These are phyloP conservation scores for Turnera subulata DNA, from an alignment of 345 rosid species.

Conservation along the genomic window DNA sequence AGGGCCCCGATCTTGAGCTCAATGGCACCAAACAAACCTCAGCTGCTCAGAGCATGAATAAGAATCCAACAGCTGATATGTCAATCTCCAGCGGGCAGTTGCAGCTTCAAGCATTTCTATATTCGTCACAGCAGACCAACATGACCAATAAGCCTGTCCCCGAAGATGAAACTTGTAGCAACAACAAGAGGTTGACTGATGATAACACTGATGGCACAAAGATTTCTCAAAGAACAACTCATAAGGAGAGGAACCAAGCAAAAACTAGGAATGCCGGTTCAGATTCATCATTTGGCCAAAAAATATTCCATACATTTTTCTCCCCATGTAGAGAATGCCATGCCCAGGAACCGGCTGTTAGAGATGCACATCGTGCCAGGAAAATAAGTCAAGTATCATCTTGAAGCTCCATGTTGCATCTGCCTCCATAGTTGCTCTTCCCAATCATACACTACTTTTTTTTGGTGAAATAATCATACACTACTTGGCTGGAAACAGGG, in stretches of 20 bases:
- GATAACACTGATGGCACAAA: neutral
- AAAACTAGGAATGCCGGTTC: conserved; percentile 14
- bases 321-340: conserved; percentile 44
- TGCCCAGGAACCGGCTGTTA: conserved; percentile 22
- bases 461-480: neutral
- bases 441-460: too few relatives aligned
- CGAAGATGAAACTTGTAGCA: conserved; percentile 10
- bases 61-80: conserved; percentile 3
- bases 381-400: conserved; percentile 10
- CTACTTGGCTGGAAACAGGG: neutral
- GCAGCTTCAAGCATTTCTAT: conserved; percentile 13
- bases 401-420: neutral
- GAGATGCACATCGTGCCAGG: conserved; percentile 3
- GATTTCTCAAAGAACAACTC: conserved; percentile 9
- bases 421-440: too few relatives aligned
- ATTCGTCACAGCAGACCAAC: conserved; percentile 12
- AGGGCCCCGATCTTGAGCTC: conserved; percentile 29
- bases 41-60: conserved; percentile 1
- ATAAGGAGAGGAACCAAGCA: conserved; percentile 22
- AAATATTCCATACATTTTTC: conserved; percentile 27
- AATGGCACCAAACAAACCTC: conserved; percentile 4
- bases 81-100: conserved; percentile 15
- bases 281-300: conserved; percentile 23
- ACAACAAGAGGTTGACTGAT: conserved; percentile 7
- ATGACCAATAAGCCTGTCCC: conserved; percentile 7